Conservation (phyloP, 257 asterid species). For the Plantago ovata region DNA sequence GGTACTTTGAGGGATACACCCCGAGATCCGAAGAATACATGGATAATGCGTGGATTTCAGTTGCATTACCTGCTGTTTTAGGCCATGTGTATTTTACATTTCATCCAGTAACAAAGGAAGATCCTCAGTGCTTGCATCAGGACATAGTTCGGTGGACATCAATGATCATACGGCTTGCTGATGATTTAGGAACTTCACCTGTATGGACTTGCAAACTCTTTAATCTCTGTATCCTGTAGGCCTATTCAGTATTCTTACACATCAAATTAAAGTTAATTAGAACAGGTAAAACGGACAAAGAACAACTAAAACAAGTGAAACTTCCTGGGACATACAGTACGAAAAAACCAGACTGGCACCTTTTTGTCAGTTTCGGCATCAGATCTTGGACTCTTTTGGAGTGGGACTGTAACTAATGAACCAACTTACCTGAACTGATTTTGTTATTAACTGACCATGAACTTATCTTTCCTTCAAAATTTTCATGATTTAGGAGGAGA, state of each 20-base stretch:
- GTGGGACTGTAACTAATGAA: too few relatives aligned
- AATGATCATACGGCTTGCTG: constrained; percentile 16
- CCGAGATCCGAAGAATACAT: constrained; percentile 31
- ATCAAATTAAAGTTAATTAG: background rate
- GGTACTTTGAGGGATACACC: constrained; percentile 23
- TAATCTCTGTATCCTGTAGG: too few relatives aligned
- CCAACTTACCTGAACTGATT: too few relatives aligned
- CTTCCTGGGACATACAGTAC: too few relatives aligned
- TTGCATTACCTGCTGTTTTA: constrained; percentile 6
- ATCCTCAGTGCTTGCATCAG: constrained; percentile 13
- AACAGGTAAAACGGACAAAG: too few relatives aligned
- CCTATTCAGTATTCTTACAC: background rate
- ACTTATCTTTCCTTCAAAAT: too few relatives aligned
- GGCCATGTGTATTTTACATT: constrained; percentile 17
- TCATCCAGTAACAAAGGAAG: constrained; percentile 26
- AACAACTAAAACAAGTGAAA: too few relatives aligned
- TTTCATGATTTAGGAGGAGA: constrained; percentile 9
- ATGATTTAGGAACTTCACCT: constrained; percentile 33
- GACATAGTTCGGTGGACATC: constrained; percentile 24
- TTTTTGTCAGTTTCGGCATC: too few relatives aligned
- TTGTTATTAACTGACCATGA: too few relatives aligned
- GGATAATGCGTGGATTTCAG: constrained; percentile 28
- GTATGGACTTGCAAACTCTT: constrained; percentile 17
- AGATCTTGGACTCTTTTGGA: too few relatives aligned
- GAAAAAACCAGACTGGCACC: too few relatives aligned